Evolutionary conservation across 495 filamentous ascomycete genomes (phyloP), one percentile per base, ranked within the genome.

Genomic region (Mycothermus thermophilus): DNA sequence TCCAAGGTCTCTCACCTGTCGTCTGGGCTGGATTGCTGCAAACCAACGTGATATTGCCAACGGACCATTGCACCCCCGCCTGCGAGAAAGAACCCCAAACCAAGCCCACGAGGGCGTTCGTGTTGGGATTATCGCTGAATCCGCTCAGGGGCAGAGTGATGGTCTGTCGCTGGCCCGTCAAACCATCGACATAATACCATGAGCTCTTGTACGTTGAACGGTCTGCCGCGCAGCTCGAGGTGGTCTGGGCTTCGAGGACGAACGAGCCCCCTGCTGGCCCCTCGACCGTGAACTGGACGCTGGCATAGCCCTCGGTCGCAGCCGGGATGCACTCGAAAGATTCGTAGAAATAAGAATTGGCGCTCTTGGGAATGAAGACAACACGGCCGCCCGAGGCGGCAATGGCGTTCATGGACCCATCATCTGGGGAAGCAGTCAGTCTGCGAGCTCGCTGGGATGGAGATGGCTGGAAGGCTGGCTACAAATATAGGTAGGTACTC

Each of bases 291-390:
- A 76, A 76, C 19, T 66, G 62, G 25, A 77, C 37, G 3, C 62
- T 63, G 31, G 59, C 61, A 47, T 75, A 75, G 8, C 58, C 58
- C 18, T 56, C 48, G 16, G 59, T 57, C 8, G 48, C 43, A 24
- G 63, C 58, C 25, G 59, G 54, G 28, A 66, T 48, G 44, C 72
- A 77, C 7, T 48, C 41, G 35, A 75, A 68, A 8, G 60, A 63
- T 37, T 72, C 70, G 37, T 75, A 75, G 39, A 74, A 69, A 46
- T 77, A 77, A n/a, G 66, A 67, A 9, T 52, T 45, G 8, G 37
- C 37, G 29, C 58, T 39, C 20, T 58, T 66, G 7, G 68, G 68
- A 4, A 60, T 65, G 48, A 77, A 75, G 7, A 60, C 59, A 3
- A 75, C 60, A 41, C 60, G 53, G 34, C 62, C 57, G 15, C 54